Conservation (phyloP, 148 eudicot species). For the Beta vulgaris region DNA sequence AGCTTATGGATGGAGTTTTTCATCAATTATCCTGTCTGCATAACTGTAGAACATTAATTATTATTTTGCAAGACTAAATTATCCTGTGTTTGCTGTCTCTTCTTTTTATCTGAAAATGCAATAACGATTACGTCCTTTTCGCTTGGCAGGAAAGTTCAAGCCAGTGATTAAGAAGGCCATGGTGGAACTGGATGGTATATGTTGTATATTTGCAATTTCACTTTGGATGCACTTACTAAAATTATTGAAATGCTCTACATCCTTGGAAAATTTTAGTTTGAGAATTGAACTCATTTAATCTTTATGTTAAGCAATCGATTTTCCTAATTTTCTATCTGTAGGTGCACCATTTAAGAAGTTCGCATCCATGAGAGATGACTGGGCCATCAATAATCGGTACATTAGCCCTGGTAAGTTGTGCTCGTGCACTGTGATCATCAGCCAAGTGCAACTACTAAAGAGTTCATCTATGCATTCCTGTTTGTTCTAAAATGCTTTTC, state of each 20-base stretch:
- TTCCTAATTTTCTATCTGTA: conserved; percentile 18
- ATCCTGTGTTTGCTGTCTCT: no score
- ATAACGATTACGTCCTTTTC: background rate
- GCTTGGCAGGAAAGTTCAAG: conserved; percentile 84
- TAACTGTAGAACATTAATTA: no score
- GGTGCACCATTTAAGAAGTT: conserved; percentile 96
- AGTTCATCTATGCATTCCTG: background rate
- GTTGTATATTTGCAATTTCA: background rate
- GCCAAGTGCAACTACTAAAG: no score
- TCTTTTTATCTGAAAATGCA: no score
- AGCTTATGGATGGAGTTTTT: background rate
- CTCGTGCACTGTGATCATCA: background rate
- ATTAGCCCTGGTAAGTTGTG: conserved; percentile 81
- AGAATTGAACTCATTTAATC: background rate
- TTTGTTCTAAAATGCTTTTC: conserved; percentile 1
- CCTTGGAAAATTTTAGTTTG: background rate
- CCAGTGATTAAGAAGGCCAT: conserved; percentile 99
- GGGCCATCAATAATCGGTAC: conserved; percentile 88
- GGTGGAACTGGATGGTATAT: conserved; percentile 92
- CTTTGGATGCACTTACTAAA: background rate
- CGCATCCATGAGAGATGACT: conserved; percentile 83
- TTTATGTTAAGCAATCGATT: background rate
- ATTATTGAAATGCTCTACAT: background rate
- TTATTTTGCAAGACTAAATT: background rate
- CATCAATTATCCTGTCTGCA: background rate